A percentile compares a stretch with the other conserved stretches of the same genome.
phyloP scores from a whole-genome alignment of 305 asterid genomes.

The Rubia tinctorum region DNA sequence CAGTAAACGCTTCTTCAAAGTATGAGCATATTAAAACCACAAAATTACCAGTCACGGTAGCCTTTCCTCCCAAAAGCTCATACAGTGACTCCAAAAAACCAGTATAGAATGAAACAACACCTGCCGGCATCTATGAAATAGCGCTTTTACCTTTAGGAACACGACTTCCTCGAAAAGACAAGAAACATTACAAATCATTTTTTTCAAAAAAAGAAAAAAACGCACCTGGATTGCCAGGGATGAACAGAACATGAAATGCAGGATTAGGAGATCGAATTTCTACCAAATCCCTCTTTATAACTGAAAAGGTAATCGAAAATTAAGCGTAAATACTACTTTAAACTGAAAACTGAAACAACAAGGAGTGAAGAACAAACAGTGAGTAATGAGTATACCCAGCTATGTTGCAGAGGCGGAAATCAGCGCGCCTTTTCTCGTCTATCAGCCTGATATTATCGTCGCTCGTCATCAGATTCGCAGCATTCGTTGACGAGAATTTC shows the following conservation, averaged over 20 bases:
- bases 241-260: conserved; percentile 56
- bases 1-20: too few species aligned
- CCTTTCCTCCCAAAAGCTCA: conserved; percentile 68
- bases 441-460: conserved; percentile 39
- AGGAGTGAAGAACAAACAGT: not conserved
- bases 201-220: too few species aligned
- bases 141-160: not conserved
- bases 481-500: conserved; percentile 20
- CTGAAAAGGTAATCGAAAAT: conserved; percentile 29
- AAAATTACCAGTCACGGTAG: conserved; percentile 71
- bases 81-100: conserved; percentile 66
- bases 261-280: conserved; percentile 67
- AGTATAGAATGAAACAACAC: conserved; percentile 77
- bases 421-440: conserved; percentile 34
- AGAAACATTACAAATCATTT: not conserved
- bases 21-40: conserved; percentile 2
- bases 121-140: conserved; percentile 28
- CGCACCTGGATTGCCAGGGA: conserved; percentile 93
- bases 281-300: conserved; percentile 56
- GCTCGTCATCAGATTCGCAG: conserved; percentile 38
- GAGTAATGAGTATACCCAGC: conserved; percentile 59
- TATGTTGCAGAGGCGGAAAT: conserved; percentile 44
- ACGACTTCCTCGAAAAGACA: not conserved
- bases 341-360: not conserved
- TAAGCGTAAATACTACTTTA: not conserved